Base-by-base conservation (phyloP, 1,139 yeast species). In the Yamadazyma songkhlaensis region DNA sequence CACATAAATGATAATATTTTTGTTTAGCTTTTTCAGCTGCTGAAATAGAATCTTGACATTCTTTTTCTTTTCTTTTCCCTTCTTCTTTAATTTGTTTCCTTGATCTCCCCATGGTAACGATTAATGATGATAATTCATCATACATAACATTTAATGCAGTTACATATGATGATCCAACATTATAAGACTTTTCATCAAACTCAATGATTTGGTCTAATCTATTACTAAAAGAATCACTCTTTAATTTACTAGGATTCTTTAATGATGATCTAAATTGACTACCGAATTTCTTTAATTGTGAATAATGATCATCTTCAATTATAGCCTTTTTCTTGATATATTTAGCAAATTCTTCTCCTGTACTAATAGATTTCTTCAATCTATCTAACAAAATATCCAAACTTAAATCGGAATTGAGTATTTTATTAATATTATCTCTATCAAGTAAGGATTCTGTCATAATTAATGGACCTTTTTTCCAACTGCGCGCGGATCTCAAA, bases 1-100 rank as follows among this genome's bases (percentile, higher is more conserved):
- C 86, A 55, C 96, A 88, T 25, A 88, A 65, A 41, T 86, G 81
- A 54, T 77, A 79, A 58, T 90, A 90, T 56, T 84, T 87, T 36
- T 74, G 67, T 58, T 84, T 87, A 8, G 97, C 95, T 74, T 90
- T 89, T 45, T 88, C 96, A 1, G 96, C 96, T 30, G 79, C 75
- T 37, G 72, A 66, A 36, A 90, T 89, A 2, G 96, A 80, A 43
- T 92, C 97, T 9, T 71, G 56, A 32, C 90, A 89, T 41, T 84
- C 94, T 54, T 84, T 87, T 54, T 92, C 98, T 49, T 83, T 79
- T 32, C 86, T 71, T 52, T 79, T 74, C 28, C 90, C 88, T 42
- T 85, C 86, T 34, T 92, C 97, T 58, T 90, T 92, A 39, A 83
- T 67, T 27, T 72, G 53, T 56, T 90, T 90, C 46, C 98, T 72